Evolutionary conservation across 2,329 filamentous ascomycete species (phyloP).

Genomic region (Elsinoe arachidis): DNA sequence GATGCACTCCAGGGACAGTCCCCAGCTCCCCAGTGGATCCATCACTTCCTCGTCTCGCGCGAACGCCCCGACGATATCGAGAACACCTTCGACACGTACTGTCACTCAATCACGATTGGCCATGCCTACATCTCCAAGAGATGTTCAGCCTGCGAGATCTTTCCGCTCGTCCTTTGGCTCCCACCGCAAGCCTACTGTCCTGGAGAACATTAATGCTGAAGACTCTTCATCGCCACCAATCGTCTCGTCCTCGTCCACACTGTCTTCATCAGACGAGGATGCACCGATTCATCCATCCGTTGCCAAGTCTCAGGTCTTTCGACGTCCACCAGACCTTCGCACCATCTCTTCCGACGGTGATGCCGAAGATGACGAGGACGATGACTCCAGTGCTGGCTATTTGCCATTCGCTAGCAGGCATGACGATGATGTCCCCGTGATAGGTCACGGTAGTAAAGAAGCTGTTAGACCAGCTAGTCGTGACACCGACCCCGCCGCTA

Average conservation of each 20-base stretch:
- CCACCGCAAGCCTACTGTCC: constrained; percentile 19
- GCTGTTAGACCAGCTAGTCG: constrained; percentile 7
- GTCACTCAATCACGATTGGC: constrained; percentile 33
- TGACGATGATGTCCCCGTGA: constrained; percentile 17
- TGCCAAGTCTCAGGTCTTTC: constrained; percentile 37
- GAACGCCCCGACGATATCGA: constrained; percentile 27
- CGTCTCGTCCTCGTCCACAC: constrained; percentile 23
- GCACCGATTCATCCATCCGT: constrained; percentile 29
- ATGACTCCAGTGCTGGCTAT: constrained; percentile 39
- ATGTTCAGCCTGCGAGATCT: constrained; percentile 17
- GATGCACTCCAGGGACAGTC: constrained; percentile 49
- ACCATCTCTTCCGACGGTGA: constrained; percentile 26
- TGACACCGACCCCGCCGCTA: constrained; percentile 15
- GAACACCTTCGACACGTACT: constrained; percentile 41
- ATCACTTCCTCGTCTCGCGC: constrained; percentile 29
- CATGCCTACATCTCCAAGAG: constrained; percentile 20
- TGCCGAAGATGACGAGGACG: constrained; percentile 35
- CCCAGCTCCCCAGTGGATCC: constrained; percentile 43
- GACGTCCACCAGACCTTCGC: constrained; percentile 32
- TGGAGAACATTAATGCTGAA: constrained; percentile 19
- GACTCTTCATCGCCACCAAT: constrained; percentile 24
- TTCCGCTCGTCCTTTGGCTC: constrained; percentile 22
- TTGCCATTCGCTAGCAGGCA: constrained; percentile 34
- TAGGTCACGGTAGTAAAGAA: constrained; percentile 18
- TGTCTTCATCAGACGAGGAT: constrained; percentile 27